Percentiles rank a stretch among this genome's conserved stretches.
Conservation (phyloP, 1,284 basidiomycete genomes). For the Apiotrichum siamense region DNA sequence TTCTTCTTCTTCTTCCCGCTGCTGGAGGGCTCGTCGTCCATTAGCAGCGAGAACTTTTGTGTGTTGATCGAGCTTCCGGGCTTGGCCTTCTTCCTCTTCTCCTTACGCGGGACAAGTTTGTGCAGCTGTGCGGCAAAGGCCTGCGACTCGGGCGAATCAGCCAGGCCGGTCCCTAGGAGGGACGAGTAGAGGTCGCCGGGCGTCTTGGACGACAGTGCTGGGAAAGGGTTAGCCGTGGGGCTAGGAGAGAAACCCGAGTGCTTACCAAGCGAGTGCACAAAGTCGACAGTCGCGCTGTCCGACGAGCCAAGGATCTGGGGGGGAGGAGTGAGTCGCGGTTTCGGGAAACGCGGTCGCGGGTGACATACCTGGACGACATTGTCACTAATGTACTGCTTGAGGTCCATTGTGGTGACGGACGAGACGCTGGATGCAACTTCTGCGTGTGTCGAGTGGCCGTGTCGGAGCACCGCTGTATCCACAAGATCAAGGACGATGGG, state of each 20-base stretch:
- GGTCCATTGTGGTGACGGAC: conserved; percentile 29
- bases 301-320: conserved; percentile 70
- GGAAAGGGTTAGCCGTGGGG: background rate
- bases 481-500: no score
- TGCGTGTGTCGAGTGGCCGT: background rate
- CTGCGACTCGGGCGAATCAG: conserved; percentile 70
- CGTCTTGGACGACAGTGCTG: conserved; percentile 75
- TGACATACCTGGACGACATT: conserved; percentile 67
- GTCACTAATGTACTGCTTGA: conserved; percentile 73
- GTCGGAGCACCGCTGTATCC: no score
- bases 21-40: conserved; percentile 56
- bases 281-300: conserved; percentile 75
- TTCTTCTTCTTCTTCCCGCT: conserved; percentile 48
- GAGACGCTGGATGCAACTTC: no score
- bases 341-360: background rate
- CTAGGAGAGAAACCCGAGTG: conserved; percentile 6
- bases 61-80: conserved; percentile 57
- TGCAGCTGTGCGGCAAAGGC: conserved; percentile 73
- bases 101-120: conserved; percentile 64
- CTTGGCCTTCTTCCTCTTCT: conserved; percentile 57
- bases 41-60: conserved; percentile 67
- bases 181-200: conserved; percentile 68
- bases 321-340: conserved; percentile 7
- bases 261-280: conserved; percentile 73
- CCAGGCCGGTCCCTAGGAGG: conserved; percentile 71